A percentile compares a stretch with the other conserved stretches of the same genome.
phyloP scores from a whole-genome alignment of 164 flowering plant genomes.

The Buxus sempervirens region DNA sequence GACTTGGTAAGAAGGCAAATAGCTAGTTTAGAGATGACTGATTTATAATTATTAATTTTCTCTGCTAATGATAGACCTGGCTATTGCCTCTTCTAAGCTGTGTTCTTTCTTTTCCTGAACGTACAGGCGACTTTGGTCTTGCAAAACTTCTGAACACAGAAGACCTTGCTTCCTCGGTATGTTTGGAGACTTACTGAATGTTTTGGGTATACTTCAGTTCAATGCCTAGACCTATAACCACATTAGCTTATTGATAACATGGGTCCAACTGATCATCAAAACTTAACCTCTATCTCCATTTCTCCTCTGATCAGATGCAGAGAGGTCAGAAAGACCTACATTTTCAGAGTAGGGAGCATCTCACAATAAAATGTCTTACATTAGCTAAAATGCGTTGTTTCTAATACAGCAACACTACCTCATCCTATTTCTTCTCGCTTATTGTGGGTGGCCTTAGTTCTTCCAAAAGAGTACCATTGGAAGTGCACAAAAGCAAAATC shows the following conservation, averaged over 20 bases:
- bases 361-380: no score
- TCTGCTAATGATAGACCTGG: slow-evolving; percentile 3
- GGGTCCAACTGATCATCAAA: no score
- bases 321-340: no score
- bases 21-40: neutral
- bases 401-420: no score
- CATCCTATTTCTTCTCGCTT: neutral
- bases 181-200: no score
- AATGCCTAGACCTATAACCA: neutral
- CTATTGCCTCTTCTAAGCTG: slow-evolving; percentile 9
- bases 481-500: neutral
- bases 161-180: slow-evolving; percentile 81
- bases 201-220: neutral
- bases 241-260: no score
- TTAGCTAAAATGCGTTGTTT: no score
- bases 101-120: slow-evolving; percentile 13
- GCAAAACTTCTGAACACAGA: slow-evolving; percentile 71
- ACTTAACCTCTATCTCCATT: no score
- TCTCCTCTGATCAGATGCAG: no score
- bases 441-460: neutral
- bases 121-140: slow-evolving; percentile 83
- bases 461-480: neutral
- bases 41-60: no score
- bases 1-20: slow-evolving; percentile 65
- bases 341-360: no score